Percentiles rank a stretch among this genome's conserved stretches.
These are phyloP conservation scores for Mortierella sp. DNA, from an alignment of 371 early-diverging fungal species.

Conservation along the genomic window DNA sequence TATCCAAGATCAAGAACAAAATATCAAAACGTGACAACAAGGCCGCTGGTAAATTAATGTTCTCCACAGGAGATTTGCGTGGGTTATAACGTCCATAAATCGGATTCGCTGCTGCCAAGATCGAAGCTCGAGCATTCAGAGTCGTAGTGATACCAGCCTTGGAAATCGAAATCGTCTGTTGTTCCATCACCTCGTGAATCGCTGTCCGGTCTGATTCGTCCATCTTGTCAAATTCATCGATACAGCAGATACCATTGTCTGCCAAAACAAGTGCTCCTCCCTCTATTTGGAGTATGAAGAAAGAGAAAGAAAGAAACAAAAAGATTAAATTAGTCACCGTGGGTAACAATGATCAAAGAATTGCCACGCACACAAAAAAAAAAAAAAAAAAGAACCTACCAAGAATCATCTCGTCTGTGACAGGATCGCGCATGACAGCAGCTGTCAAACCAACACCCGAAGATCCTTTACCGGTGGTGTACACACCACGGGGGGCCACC, in stretches of 20 bases:
- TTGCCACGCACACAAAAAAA: not conserved
- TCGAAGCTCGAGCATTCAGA: constrained; percentile 90
- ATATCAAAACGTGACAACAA: constrained; percentile 98
- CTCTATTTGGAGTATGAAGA: constrained; percentile 71
- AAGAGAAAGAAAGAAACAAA: constrained; percentile 4
- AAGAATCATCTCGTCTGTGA: constrained; percentile 89
- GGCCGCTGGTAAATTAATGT: constrained; percentile 97
- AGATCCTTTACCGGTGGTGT: constrained; percentile 92
- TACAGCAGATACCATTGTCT: constrained; percentile 94
- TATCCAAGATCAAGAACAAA: constrained; percentile 90
- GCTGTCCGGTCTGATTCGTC: constrained; percentile 89
- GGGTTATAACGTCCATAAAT: constrained; percentile 89
- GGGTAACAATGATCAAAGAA: not conserved
- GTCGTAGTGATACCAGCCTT: constrained; percentile 97
- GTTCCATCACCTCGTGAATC: constrained; percentile 98
- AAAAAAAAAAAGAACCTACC: constrained; percentile 50
- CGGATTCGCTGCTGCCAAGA: constrained; percentile 94
- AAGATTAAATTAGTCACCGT: constrained; percentile 1
- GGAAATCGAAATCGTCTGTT: constrained; percentile 91
- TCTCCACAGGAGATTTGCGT: constrained; percentile 83
- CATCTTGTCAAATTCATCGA: constrained; percentile 97
- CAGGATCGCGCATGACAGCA: constrained; percentile 86
- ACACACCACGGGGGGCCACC: constrained; percentile 91
- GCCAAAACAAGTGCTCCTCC: constrained; percentile 94
- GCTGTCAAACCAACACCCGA: constrained; percentile 98